phyloP scores from a whole-genome alignment of 495 filamentous ascomycete genomes.

The Penicillium macrosclerotiorum region DNA sequence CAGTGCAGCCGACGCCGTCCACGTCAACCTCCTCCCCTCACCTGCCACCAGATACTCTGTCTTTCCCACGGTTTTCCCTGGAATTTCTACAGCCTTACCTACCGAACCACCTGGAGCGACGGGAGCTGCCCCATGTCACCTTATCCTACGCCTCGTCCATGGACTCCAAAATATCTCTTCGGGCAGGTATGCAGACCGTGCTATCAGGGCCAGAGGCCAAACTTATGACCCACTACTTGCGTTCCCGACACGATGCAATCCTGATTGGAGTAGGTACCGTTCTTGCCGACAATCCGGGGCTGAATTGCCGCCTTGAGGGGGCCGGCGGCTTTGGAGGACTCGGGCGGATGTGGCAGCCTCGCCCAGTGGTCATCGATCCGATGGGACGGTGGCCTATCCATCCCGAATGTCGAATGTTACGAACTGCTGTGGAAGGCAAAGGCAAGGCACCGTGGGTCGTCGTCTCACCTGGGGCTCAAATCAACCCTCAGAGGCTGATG shows the following conservation, averaged over 20 bases:
- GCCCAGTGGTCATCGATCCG: constrained; percentile 79
- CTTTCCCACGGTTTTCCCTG: constrained; percentile 43
- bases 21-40: constrained; percentile 22
- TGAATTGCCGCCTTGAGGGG: constrained; percentile 72
- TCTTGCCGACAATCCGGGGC: constrained; percentile 75
- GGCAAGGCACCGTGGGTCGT: constrained; percentile 74
- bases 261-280: constrained; percentile 82
- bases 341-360: constrained; percentile 62
- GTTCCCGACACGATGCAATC: constrained; percentile 79
- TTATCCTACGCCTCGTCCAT: constrained; percentile 90
- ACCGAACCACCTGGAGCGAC: constrained; percentile 30
- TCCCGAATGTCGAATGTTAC: constrained; percentile 58
- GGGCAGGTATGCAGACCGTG: constrained; percentile 70
- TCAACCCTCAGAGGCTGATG: constrained; percentile 43
- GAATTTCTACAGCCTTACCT: constrained; percentile 50
- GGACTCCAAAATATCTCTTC: constrained; percentile 72
- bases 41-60: constrained; percentile 44
- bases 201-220: constrained; percentile 82
- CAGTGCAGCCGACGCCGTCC: constrained; percentile 8
- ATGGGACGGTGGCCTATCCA: constrained; percentile 62
- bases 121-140: constrained; percentile 56
- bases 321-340: constrained; percentile 52
- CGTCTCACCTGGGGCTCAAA: constrained; percentile 49
- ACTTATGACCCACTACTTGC: constrained; percentile 87
- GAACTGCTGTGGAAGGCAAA: constrained; percentile 59